Conservation (phyloP, 2,329 filamentous ascomycete species). For the Aaosphaeria arxii region DNA sequence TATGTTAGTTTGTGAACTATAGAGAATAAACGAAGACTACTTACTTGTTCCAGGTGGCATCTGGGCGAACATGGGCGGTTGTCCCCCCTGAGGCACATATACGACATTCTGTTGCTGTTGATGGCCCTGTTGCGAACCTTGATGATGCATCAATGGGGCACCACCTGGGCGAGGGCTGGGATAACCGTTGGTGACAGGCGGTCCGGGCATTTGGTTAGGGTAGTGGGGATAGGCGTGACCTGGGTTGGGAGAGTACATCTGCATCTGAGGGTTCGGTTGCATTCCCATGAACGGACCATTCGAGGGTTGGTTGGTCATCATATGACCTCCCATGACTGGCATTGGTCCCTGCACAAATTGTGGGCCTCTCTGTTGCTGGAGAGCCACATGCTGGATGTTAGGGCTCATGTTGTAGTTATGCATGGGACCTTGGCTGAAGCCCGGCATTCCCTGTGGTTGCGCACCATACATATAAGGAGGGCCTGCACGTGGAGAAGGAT, state of each 20-base stretch:
- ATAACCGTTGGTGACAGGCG: slow-evolving; percentile 70
- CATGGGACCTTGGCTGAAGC: slow-evolving; percentile 57
- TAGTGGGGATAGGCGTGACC: slow-evolving; percentile 68
- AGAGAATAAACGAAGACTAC: slow-evolving; percentile 35
- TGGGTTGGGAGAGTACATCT: slow-evolving; percentile 71
- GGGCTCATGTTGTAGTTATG: slow-evolving; percentile 69
- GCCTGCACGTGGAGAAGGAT: slow-evolving; percentile 76
- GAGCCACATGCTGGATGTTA: slow-evolving; percentile 66
- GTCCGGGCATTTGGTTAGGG: slow-evolving; percentile 44
- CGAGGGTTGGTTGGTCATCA: slow-evolving; percentile 78
- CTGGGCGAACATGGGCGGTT: slow-evolving; percentile 64
- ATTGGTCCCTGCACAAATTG: slow-evolving; percentile 72
- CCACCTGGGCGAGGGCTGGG: slow-evolving; percentile 78
- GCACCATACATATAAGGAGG: slow-evolving; percentile 69
- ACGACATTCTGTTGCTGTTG: slow-evolving; percentile 58
- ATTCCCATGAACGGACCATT: slow-evolving; percentile 68
- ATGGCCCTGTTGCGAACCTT: slow-evolving; percentile 90
- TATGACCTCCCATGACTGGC: slow-evolving; percentile 65
- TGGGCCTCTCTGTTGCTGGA: slow-evolving; percentile 66
- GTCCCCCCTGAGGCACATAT: slow-evolving; percentile 73
- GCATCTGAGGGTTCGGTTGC: slow-evolving; percentile 69
- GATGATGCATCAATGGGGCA: slow-evolving; percentile 91
- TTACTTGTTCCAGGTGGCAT: slow-evolving; percentile 73
- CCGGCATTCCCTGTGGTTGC: slow-evolving; percentile 53
- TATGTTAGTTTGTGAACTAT: background rate